Evolutionary conservation across 495 filamentous ascomycete genomes (phyloP).

Genomic region (Trichoderma gamsii): DNA sequence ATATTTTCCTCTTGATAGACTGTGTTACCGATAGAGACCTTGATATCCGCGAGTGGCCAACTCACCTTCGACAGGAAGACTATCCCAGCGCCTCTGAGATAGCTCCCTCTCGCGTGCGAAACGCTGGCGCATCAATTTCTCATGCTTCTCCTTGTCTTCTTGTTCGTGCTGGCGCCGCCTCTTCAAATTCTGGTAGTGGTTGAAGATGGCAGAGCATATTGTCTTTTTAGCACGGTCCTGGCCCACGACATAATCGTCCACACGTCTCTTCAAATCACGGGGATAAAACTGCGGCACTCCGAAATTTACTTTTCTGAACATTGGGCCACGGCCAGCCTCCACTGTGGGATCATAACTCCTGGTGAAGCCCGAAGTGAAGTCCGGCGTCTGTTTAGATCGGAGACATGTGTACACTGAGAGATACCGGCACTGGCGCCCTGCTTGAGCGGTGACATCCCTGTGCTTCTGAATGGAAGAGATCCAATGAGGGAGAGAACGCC

Average conservation of each 20-base stretch:
- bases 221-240: slow-evolving; percentile 96
- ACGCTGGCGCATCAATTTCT: slow-evolving; percentile 42
- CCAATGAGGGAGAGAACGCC: background rate
- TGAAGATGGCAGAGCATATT: slow-evolving; percentile 88
- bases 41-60: slow-evolving; percentile 24
- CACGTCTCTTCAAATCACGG: slow-evolving; percentile 74
- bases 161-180: slow-evolving; percentile 75
- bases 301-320: slow-evolving; percentile 42
- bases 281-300: slow-evolving; percentile 75
- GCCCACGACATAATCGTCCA: slow-evolving; percentile 94
- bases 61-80: slow-evolving; percentile 47
- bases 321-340: slow-evolving; percentile 42
- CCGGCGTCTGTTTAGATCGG: slow-evolving; percentile 13
- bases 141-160: slow-evolving; percentile 57
- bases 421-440: background rate
- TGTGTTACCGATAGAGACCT: slow-evolving; percentile 26
- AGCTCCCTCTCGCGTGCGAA: slow-evolving; percentile 41
- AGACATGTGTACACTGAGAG: background rate
- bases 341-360: slow-evolving; percentile 68
- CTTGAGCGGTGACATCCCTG: background rate
- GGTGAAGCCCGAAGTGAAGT: slow-evolving; percentile 53
- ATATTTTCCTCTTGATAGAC: slow-evolving; percentile 67
- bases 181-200: slow-evolving; percentile 87
- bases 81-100: slow-evolving; percentile 28
- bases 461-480: background rate